Evolutionary conservation across 1,284 basidiomycete species (phyloP), one percentile per base, ranked within the genome.

Genomic region (Sporisorium graminicola): DNA sequence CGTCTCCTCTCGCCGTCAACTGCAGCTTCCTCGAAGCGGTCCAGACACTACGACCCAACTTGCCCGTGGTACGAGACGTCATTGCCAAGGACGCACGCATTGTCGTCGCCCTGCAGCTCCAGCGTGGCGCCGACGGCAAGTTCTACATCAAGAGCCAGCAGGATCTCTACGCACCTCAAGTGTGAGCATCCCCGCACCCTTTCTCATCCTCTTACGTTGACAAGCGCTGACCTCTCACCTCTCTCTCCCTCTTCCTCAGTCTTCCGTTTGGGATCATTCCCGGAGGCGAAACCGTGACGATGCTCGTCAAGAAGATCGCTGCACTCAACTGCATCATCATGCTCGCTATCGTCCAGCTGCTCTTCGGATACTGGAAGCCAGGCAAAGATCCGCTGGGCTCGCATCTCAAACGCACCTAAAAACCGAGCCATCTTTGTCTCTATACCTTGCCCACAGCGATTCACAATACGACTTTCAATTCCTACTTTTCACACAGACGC

Each of bases 91-190:
- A 74, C n/a, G 58, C 59, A 5, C 78, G 68, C 8, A 76, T 85
- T 47, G 35, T 85, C 18, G 79, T 85, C 27, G 65, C 72, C 1
- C 70, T 85, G 6, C 67, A 73, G 42, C 78, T 85, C 2, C 76
- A 79, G 47, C 68, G 78, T 1, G 79, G 80, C 10, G 74, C 72
- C 22, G 83, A 85, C 46, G 80, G 78, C 18, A 79, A 79, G 58
- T 80, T 81, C 65, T 85, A 85, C 72, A 46, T 85, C 58, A 73
- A 80, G 65, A 65, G 78, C 18, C 84, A 85, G 53, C 62, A 82
- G 46, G 84, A 85, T 56, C 61, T 78, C 14, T 85, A 85, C 40
- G 58, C 70, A 10, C 73, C 74, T 7, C 76, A 82, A 53, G 73
- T 74, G 74, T 80, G 59, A 71, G 77, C 18, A 14, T 27, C 50